These are phyloP conservation scores for Quercus rubra DNA, from an alignment of 306 rosid genomes.

Conservation along the genomic window DNA sequence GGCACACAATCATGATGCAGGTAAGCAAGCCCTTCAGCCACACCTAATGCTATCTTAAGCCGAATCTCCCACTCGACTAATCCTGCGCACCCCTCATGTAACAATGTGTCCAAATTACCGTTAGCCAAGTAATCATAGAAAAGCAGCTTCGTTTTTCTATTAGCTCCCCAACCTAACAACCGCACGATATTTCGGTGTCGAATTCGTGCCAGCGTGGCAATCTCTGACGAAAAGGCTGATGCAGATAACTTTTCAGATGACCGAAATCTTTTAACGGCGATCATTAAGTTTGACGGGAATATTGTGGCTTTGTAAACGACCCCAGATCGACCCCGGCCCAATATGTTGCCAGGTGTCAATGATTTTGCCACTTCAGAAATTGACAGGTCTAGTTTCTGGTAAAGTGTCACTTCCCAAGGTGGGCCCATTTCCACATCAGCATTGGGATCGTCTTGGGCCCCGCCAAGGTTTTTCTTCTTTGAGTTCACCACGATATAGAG, in stretches of 20 bases:
- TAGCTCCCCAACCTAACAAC: conserved; percentile 84
- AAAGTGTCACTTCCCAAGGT: conserved; percentile 89
- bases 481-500: conserved; percentile 48
- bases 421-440: conserved; percentile 71
- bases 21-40: conserved; percentile 85
- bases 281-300: conserved; percentile 38
- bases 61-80: conserved; percentile 83
- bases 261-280: conserved; percentile 68
- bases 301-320: conserved; percentile 58
- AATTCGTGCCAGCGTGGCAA: conserved; percentile 71
- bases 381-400: conserved; percentile 86
- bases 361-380: conserved; percentile 64
- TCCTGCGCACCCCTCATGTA: conserved; percentile 71
- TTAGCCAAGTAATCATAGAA: conserved; percentile 66
- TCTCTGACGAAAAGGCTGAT: conserved; percentile 77
- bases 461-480: conserved; percentile 21
- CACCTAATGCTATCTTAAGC: conserved; percentile 80
- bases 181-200: conserved; percentile 92
- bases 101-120: conserved; percentile 55
- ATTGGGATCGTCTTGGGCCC: conserved; percentile 33
- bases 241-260: conserved; percentile 64
- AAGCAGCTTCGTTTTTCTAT: conserved; percentile 61
- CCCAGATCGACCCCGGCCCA: conserved; percentile 88
- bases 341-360: conserved; percentile 47
- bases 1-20: conserved; percentile 90